Conservation (phyloP, 805 yeast species). For the Pichia occidentalis region DNA sequence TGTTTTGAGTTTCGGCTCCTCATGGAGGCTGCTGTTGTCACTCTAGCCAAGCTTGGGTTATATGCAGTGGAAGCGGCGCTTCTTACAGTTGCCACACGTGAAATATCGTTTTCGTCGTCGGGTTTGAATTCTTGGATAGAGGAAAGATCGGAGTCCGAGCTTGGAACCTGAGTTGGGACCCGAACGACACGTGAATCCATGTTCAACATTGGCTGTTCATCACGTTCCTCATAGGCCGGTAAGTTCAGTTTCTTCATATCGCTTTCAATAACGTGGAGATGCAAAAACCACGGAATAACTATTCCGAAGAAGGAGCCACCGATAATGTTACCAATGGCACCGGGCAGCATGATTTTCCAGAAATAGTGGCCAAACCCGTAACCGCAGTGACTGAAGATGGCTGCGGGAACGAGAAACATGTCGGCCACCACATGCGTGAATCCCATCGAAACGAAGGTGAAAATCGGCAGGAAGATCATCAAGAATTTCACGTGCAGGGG, state of each 20-base stretch:
- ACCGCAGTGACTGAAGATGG: slow-evolving; percentile 59
- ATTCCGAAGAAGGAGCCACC: slow-evolving; percentile 72
- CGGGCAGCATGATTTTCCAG: slow-evolving; percentile 71
- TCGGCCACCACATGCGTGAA: slow-evolving; percentile 81
- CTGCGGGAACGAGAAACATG: slow-evolving; percentile 63
- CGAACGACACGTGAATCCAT: slow-evolving; percentile 76
- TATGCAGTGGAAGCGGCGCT: not conserved
- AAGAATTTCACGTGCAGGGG: slow-evolving; percentile 71
- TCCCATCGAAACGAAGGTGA: slow-evolving; percentile 73
- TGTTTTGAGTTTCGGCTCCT: slow-evolving; percentile 6
- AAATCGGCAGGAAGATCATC: slow-evolving; percentile 59
- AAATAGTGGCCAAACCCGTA: slow-evolving; percentile 56
- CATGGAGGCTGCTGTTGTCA: slow-evolving; percentile 3
- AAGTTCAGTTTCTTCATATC: slow-evolving; percentile 56
- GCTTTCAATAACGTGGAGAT: slow-evolving; percentile 62
- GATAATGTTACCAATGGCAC: slow-evolving; percentile 64
- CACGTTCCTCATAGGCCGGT: slow-evolving; percentile 65
- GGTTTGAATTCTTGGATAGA: slow-evolving; percentile 15
- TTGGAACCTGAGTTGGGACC: slow-evolving; percentile 10
- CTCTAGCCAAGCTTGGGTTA: slow-evolving; percentile 1
- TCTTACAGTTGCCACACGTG: slow-evolving; percentile 4
- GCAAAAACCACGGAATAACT: slow-evolving; percentile 66
- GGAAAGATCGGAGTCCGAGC: slow-evolving; percentile 4
- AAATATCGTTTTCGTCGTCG: slow-evolving; percentile 14
- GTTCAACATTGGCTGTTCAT: slow-evolving; percentile 74